These are phyloP conservation scores for Monilinia fructigena DNA, from an alignment of 2,329 filamentous ascomycete genomes.

Conservation along the genomic window DNA sequence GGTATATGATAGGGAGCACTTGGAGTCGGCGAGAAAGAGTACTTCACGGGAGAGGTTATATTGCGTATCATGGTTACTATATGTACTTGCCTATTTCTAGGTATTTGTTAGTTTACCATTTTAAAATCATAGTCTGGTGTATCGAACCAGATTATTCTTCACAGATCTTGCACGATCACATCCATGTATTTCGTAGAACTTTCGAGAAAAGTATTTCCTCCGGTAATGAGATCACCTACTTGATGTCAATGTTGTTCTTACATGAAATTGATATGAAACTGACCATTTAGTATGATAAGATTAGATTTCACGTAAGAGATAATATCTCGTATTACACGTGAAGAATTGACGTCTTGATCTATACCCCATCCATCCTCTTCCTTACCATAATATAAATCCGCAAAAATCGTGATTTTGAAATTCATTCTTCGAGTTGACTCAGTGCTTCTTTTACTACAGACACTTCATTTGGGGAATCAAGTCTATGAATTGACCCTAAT, in stretches of 20 bases:
- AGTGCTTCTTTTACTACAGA: not conserved
- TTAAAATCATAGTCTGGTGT: not conserved
- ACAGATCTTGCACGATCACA: slow-evolving; percentile 55
- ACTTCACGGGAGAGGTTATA: slow-evolving; percentile 54
- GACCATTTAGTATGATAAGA: slow-evolving; percentile 59
- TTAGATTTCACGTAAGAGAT: slow-evolving; percentile 56
- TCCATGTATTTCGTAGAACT: slow-evolving; percentile 61
- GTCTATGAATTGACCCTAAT: not conserved
- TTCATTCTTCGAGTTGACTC: slow-evolving; percentile 19
- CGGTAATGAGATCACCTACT: slow-evolving; percentile 65
- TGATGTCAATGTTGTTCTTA: slow-evolving; percentile 38
- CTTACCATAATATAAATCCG: slow-evolving; percentile 71
- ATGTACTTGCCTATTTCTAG: slow-evolving; percentile 60
- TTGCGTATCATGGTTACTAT: slow-evolving; percentile 68
- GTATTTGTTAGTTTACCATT: not conserved
- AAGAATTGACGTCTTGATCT: slow-evolving; percentile 56
- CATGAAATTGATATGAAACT: not conserved
- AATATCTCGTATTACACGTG: slow-evolving; percentile 56
- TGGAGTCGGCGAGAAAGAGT: slow-evolving; percentile 45
- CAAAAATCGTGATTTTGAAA: slow-evolving; percentile 53
- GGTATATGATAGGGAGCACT: slow-evolving; percentile 43
- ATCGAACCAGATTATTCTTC: slow-evolving; percentile 41
- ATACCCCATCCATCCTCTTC: slow-evolving; percentile 44
- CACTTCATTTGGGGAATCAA: not conserved
- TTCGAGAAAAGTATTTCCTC: slow-evolving; percentile 57